Conservation (phyloP, 164 flowering plant species). For the Aristolochia fimbriata region DNA sequence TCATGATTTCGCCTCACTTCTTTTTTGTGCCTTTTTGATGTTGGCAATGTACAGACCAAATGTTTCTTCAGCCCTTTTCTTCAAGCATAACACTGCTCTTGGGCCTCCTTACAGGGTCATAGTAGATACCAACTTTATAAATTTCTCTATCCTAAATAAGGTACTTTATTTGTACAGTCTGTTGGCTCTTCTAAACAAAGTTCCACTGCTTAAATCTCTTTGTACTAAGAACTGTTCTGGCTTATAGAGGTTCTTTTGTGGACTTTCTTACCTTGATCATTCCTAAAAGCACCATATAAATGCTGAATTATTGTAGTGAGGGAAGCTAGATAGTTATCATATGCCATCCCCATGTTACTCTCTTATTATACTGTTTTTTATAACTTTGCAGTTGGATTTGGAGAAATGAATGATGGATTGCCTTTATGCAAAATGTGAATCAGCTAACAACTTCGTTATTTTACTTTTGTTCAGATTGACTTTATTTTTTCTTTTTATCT, state of each 20-base stretch:
- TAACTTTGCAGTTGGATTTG: constrained; percentile 52
- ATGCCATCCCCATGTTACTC: too few species aligned
- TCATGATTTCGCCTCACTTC: background rate
- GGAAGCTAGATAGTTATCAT: too few species aligned
- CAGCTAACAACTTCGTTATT: background rate
- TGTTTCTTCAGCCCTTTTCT: constrained; percentile 81
- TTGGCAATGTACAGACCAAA: constrained; percentile 39
- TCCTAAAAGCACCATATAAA: too few species aligned
- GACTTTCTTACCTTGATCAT: too few species aligned
- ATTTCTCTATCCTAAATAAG: constrained; percentile 93
- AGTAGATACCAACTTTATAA: constrained; percentile 97
- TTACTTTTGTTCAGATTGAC: background rate
- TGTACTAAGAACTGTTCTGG: too few species aligned
- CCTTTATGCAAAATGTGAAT: constrained; percentile 95
- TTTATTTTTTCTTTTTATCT: background rate
- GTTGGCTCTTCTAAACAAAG: too few species aligned
- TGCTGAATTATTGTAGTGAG: too few species aligned
- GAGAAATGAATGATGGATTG: constrained; percentile 97
- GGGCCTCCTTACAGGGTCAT: constrained; percentile 91
- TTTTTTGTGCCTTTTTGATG: background rate
- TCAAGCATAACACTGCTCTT: constrained; percentile 65
- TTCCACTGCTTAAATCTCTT: too few species aligned
- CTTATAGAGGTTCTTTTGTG: too few species aligned
- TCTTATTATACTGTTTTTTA: too few species aligned
- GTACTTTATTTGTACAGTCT: constrained; percentile 19